Evolutionary conservation across 2,329 filamentous ascomycete genomes (phyloP), one percentile per base, ranked within the genome.

Genomic region (Hansfordia pulvinata): DNA sequence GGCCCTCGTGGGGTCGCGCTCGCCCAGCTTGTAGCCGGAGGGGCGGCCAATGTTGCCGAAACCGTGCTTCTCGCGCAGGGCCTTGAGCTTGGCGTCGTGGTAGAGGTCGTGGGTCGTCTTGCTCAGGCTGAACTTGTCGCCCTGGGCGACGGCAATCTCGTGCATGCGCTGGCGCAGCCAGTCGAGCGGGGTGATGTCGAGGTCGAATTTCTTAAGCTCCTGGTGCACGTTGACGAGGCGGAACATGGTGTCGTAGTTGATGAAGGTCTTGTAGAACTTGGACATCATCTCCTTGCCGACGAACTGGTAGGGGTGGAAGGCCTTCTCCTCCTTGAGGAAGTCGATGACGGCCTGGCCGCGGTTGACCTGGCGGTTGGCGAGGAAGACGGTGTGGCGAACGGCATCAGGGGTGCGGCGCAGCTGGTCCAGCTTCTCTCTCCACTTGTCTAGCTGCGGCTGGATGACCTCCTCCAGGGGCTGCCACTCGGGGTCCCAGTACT

Each of bases 31-130:
- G 32, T 48, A 20, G 15, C 46, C 46, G 3, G 63, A 65, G 0
- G 68, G 68, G 1, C 68, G 53, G 6, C 68, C 68, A 6, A 72
- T 70, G 34, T 64, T 70, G 25, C 65, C 63, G 32, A 62, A 69
- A 0, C 68, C 68, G 31, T 63, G 60, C 45, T 65, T 64, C 14
- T 50, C 44, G 6, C 68, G 56, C 7, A 71, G 44, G 2, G 50
- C 43, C 10, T 56, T 51, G 2, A 71, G 44, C 39, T 69, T 70
- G 0, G 49, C 44, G 36, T 73, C 68, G 35, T 68, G 63, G 34
- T 72, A 73, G 12, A 72, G 56, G 36, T 66, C 57, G 27, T 66
- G 59, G 2, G 65, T 55, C 2, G 56, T 62, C 37, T 55, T 58
- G 23, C 57, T 55, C 12, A 71, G 45, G 38, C 58, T 67, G 37